phyloP scores from a whole-genome alignment of 2,329 filamentous ascomycete genomes.

The Talaromyces sp. region DNA sequence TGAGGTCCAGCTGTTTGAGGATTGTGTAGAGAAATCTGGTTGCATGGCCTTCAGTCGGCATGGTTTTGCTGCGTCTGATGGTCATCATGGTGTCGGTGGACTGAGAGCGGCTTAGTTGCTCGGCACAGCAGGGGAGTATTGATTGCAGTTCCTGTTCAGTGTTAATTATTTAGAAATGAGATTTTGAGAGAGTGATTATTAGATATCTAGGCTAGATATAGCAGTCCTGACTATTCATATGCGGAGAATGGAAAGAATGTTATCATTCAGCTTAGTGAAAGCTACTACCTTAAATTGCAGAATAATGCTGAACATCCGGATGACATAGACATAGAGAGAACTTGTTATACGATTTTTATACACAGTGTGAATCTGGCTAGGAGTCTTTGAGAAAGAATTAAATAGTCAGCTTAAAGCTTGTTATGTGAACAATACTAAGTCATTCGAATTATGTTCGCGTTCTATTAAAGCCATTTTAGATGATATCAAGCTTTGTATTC shows the following conservation, averaged over 20 bases:
- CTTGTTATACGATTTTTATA: neutral
- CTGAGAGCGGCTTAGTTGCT: neutral
- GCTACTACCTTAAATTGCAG: neutral
- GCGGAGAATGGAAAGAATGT: neutral
- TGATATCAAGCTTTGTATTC: neutral
- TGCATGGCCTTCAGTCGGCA: constrained; percentile 50
- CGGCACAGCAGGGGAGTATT: neutral
- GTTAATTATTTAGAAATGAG: neutral
- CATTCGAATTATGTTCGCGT: neutral
- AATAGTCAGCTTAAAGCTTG: neutral
- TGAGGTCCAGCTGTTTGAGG: constrained; percentile 54
- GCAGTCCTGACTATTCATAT: neutral
- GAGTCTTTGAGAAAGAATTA: neutral
- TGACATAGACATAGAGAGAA: neutral
- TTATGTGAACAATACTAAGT: neutral
- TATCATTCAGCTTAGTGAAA: neutral
- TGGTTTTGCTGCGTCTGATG: constrained; percentile 40
- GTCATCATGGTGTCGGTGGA: constrained; percentile 26
- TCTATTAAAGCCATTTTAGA: neutral
- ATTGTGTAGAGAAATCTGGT: constrained; percentile 55
- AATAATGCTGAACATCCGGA: neutral
- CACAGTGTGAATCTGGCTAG: neutral
- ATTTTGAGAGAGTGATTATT: neutral
- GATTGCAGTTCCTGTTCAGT: neutral
- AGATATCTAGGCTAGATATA: neutral